Evolutionary conservation across 768 basidiomycete genomes (phyloP).

Genomic region (Lactarius evosmus): DNA sequence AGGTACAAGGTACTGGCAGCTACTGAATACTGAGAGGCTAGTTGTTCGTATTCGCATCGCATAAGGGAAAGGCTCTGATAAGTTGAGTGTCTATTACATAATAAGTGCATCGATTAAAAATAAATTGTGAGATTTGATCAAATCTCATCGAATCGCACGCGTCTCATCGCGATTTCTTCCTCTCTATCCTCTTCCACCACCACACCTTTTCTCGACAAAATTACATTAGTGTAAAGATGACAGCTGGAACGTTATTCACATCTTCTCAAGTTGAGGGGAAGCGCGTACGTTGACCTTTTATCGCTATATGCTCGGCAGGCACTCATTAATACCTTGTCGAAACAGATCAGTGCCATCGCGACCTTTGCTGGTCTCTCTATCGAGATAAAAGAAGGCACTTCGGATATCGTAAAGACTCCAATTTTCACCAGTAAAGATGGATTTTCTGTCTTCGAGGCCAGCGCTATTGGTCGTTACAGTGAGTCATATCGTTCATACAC

Average conservation of each 20-base stretch:
- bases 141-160: constrained; percentile 22
- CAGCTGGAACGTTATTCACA: constrained; percentile 65
- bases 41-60: too few relatives aligned
- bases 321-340: not conserved
- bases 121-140: constrained; percentile 17
- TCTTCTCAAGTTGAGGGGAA: constrained; percentile 40
- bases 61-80: too few relatives aligned
- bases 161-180: constrained; percentile 30
- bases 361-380: constrained; percentile 58
- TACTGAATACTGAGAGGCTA: too few relatives aligned
- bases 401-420: constrained; percentile 77
- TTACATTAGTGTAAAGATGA: constrained; percentile 40
- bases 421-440: constrained; percentile 75
- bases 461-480: constrained; percentile 86
- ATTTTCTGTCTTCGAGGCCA: constrained; percentile 72
- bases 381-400: constrained; percentile 51
- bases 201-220: constrained; percentile 7
- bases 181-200: constrained; percentile 25
- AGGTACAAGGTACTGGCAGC: too few relatives aligned
- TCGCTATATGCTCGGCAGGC: too few relatives aligned
- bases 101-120: constrained; percentile 16
- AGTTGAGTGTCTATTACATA: constrained; percentile 14
- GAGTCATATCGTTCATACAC: constrained; percentile 41
- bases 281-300: constrained; percentile 42
- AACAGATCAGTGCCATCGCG: constrained; percentile 53